Evolutionary conservation across 2,329 filamentous ascomycete species (phyloP).

Genomic region (Eutypa lata): DNA sequence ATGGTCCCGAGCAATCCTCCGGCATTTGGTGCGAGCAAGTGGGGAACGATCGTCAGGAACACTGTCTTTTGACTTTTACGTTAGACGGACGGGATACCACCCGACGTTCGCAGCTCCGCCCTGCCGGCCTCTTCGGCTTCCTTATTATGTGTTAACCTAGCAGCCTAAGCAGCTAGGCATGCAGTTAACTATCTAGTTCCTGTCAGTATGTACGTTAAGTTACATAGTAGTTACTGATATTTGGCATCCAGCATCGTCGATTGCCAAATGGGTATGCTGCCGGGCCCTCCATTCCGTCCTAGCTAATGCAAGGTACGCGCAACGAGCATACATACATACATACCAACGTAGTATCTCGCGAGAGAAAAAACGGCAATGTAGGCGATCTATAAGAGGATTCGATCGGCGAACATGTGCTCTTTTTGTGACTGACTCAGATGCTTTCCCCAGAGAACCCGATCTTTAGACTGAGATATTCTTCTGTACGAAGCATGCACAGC

Average conservation of each 20-base stretch:
- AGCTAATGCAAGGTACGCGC: slow-evolving; percentile 1
- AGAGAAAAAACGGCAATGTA: not conserved
- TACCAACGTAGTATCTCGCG: not conserved
- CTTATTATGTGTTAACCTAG: too few relatives aligned
- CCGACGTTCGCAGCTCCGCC: not conserved
- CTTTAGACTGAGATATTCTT: too few relatives aligned
- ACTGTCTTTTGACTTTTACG: not conserved
- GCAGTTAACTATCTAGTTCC: too few relatives aligned
- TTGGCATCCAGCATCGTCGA: not conserved
- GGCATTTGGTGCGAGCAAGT: not conserved
- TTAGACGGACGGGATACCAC: not conserved
- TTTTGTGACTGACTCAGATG: not conserved
- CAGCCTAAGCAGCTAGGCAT: too few relatives aligned
- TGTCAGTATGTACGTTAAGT: too few relatives aligned
- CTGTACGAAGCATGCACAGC: too few relatives aligned
- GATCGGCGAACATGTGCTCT: not conserved
- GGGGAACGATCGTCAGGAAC: not conserved
- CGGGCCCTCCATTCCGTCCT: too few relatives aligned
- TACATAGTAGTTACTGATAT: too few relatives aligned
- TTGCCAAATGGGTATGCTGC: not conserved
- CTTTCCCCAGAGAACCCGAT: not conserved
- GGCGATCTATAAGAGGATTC: not conserved
- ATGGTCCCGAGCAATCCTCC: not conserved
- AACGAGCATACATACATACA: not conserved
- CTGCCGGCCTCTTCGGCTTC: too few relatives aligned